These are phyloP conservation scores for Diaporthe australafricana DNA, from an alignment of 2,329 filamentous ascomycete genomes.

Conservation along the genomic window DNA sequence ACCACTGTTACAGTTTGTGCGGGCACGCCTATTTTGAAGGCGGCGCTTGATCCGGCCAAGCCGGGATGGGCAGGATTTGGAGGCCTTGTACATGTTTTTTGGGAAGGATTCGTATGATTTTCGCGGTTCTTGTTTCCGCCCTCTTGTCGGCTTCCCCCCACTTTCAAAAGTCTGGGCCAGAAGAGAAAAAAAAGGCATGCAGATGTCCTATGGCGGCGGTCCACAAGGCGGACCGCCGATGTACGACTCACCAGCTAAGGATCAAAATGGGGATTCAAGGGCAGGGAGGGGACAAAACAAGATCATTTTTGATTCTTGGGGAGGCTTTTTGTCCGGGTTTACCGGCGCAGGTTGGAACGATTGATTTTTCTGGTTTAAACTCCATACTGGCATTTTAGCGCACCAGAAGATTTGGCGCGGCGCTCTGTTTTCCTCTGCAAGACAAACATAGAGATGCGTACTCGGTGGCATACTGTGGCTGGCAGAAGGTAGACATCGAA, in stretches of 20 bases:
- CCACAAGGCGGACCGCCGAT: slow-evolving; percentile 8
- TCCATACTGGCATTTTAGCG: slow-evolving; percentile 16
- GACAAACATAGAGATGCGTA: slow-evolving; percentile 34
- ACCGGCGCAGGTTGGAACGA: slow-evolving; percentile 30
- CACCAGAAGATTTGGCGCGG: slow-evolving; percentile 23
- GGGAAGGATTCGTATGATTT: slow-evolving; percentile 3
- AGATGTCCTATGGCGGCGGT: slow-evolving; percentile 4
- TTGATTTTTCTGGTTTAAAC: slow-evolving; percentile 6
- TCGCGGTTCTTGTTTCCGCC: slow-evolving; percentile 1
- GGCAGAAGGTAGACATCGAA: slow-evolving; percentile 34
- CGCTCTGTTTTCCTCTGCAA: slow-evolving; percentile 32
- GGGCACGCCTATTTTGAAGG: slow-evolving; percentile 13
- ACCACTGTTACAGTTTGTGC: slow-evolving; percentile 22
- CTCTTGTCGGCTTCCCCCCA: slow-evolving; percentile 14
- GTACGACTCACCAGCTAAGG: slow-evolving; percentile 13
- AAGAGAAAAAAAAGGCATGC: slow-evolving; percentile 1
- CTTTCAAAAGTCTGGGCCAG: slow-evolving; percentile 19
- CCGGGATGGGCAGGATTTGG: background rate
- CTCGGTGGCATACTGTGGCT: slow-evolving; percentile 30
- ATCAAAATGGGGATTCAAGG: slow-evolving; percentile 18
- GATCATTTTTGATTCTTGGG: slow-evolving; percentile 17
- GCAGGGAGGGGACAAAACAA: slow-evolving; percentile 28
- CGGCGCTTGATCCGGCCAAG: slow-evolving; percentile 1
- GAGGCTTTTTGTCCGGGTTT: slow-evolving; percentile 3
- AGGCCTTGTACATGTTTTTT: slow-evolving; percentile 24